These are phyloP conservation scores for Oemleria cerasiformis DNA, from an alignment of 306 rosid species.

Conservation along the genomic window DNA sequence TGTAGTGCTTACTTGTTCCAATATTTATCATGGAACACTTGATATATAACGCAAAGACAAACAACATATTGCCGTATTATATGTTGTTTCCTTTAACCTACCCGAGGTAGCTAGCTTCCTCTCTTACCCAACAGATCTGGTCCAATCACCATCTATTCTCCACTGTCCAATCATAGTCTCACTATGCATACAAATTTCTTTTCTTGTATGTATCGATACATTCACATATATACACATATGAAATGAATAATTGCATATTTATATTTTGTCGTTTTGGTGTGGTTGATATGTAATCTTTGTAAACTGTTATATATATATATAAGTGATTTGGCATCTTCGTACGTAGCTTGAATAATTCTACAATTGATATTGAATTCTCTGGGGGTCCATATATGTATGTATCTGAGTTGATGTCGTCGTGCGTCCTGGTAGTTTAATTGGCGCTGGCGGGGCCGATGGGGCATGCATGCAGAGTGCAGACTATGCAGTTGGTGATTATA, in stretches of 20 bases:
- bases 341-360: neutral
- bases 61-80: neutral
- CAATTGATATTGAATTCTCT: neutral
- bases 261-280: neutral
- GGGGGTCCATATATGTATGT: slow-evolving; percentile 12
- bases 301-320: neutral
- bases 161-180: slow-evolving; percentile 14
- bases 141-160: slow-evolving; percentile 8
- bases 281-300: neutral
- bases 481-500: neutral
- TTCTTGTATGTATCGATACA: neutral
- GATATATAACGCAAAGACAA: neutral
- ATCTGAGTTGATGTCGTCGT: slow-evolving; percentile 11
- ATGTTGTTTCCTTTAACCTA: slow-evolving; percentile 16
- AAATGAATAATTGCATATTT: too few relatives aligned
- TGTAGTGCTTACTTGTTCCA: too few relatives aligned
- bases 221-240: neutral
- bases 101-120: neutral
- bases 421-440: neutral
- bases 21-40: too few relatives aligned
- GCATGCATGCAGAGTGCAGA: too few relatives aligned
- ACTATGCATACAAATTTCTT: neutral
- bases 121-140: neutral
- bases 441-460: neutral
- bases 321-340: slow-evolving; percentile 6